phyloP scores from a whole-genome alignment of 345 rosid genomes.

The Anacardium occidentale region DNA sequence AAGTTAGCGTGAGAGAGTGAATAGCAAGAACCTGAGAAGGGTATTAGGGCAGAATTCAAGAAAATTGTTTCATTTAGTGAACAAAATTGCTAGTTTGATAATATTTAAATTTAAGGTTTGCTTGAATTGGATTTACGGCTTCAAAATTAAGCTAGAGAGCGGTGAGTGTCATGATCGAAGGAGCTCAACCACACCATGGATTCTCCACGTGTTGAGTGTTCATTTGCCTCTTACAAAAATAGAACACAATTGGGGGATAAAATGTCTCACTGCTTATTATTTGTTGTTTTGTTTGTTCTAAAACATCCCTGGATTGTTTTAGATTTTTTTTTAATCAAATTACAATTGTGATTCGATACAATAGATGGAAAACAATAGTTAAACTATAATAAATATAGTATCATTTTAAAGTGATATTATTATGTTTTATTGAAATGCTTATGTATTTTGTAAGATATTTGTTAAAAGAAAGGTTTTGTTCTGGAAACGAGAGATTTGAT shows the following conservation, averaged over 20 bases:
- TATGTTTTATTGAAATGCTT: too few species aligned
- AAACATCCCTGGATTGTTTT: too few species aligned
- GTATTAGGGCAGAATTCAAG: not conserved
- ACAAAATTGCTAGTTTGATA: not conserved
- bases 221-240: not conserved
- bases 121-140: not conserved
- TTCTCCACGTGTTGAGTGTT: not conserved
- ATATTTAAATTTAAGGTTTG: conserved; percentile 7
- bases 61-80: not conserved
- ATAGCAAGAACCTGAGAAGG: not conserved
- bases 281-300: not conserved
- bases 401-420: too few species aligned
- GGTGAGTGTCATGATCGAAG: not conserved
- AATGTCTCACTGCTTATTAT: too few species aligned
- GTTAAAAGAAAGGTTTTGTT: too few species aligned
- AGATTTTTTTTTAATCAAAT: too few species aligned
- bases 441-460: too few species aligned
- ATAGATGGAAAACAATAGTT: too few species aligned
- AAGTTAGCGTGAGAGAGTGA: not conserved
- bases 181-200: not conserved
- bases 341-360: too few species aligned
- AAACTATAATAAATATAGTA: too few species aligned
- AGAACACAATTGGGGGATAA: too few species aligned
- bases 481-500: too few species aligned
- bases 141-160: not conserved